phyloP scores from a whole-genome alignment of 495 filamentous ascomycete genomes.

The Neurospora discreta region DNA sequence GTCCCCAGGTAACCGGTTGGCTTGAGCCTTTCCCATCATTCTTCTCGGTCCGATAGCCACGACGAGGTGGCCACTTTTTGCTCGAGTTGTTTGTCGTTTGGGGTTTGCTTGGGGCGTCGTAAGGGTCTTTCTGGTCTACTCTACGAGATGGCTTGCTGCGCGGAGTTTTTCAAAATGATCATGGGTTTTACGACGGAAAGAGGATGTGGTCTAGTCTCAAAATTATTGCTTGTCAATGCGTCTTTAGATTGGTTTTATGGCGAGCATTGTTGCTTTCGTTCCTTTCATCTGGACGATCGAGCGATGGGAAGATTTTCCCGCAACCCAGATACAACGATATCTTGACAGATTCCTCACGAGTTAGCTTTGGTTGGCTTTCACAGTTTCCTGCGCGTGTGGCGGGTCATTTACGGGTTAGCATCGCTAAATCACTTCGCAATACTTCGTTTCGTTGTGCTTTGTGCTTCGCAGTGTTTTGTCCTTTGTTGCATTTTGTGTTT shows the following conservation, averaged over 20 bases:
- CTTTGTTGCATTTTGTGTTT: neutral
- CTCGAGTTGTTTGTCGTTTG: neutral
- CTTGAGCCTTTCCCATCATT: neutral
- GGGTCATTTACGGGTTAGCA: neutral
- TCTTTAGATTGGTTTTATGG: neutral
- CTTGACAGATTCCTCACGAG: neutral
- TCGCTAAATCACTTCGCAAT: neutral
- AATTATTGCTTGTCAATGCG: neutral
- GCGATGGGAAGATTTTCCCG: neutral
- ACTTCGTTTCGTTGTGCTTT: neutral
- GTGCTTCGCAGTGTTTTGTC: neutral
- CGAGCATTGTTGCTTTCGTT: neutral
- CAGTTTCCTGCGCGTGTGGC: neutral
- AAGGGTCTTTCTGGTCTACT: neutral
- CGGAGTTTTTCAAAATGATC: neutral
- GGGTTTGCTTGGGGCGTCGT: neutral
- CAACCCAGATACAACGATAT: neutral
- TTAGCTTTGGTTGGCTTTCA: neutral
- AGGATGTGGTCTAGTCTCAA: neutral
- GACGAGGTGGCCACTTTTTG: neutral
- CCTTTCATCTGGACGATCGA: neutral
- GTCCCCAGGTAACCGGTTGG: neutral
- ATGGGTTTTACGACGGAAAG: neutral
- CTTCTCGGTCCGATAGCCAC: neutral
- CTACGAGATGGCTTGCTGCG: neutral